Base-by-base conservation (phyloP, 2,329 filamentous ascomycete genomes). In the Calonectria fujianensis region DNA sequence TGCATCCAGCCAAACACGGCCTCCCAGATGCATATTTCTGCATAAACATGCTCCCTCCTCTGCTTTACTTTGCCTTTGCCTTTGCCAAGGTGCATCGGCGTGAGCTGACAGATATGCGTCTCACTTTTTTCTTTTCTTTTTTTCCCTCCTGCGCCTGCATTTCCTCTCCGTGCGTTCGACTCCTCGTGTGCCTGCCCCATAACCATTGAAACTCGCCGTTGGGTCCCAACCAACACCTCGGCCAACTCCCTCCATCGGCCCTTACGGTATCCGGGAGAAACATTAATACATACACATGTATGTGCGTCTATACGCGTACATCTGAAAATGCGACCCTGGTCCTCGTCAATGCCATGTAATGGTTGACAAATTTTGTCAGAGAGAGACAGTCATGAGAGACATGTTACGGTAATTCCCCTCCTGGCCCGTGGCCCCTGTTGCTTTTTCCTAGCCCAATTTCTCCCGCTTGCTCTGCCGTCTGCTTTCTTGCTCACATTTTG, bases 71-170 rank as follows among this genome's bases (percentile, higher is more conserved):
- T 39, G 24, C 41, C 16, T 31, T 31, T 39, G 29, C 39, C 41
- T n/a, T 50, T 50, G 61, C 61, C n/a, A 63, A 63, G 35, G 18
- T 35, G 61, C 41, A 32, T 65, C 16, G 29, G 57, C 59, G 69
- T 50, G 69, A 70, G 69, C 69, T 70, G 69, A 70, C 69, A 70
- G 69, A 65, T 64, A 45, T 54, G 14, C 45, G 69, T 70, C 69
- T 45, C 69, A 48, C 57, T 20, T 64, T 51, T 50, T 39, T 50
- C 18, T 29, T 41, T 7, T 27, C 32, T 35, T 35, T 35, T 35
- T 35, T 35, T 35, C 11, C 32, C 32, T 10, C 32, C 32, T 35
- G 14, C 35, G 35, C 27, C 57, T 63, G 37, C 57, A 63, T 41
- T 31, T 63, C 16, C 57, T 39, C 37, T 63, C 35, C 37, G 37